Base-by-base conservation (phyloP, 352 stramenopile genomes). In the Phytophthora pistaciae region DNA sequence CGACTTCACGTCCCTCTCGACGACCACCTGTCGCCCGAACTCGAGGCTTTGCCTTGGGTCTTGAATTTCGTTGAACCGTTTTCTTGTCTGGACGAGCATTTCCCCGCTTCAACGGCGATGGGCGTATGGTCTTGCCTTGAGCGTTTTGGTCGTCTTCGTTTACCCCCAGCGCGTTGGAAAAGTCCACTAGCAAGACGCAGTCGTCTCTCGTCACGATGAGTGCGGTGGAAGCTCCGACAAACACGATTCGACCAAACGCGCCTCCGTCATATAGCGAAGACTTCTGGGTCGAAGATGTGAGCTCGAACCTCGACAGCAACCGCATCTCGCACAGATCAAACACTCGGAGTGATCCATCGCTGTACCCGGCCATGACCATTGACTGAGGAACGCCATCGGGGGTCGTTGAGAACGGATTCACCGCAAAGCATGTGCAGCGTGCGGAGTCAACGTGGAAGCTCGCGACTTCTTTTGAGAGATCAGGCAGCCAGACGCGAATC, bases 271-370 rank as follows among this genome's bases (percentile, higher is more conserved):
- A 25, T 4, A n/a, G 60, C 36, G 21, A 18, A 20, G 60, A 52
- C 50, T 78, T 70, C 29, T 25, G 5, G 44, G 50, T 42, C n/a
- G 65, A 66, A 36, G 46, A 18, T 10, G 29, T 44, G 23, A 93
- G 57, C 11, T 78, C 63, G 29, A 77, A 90, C 9, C 84, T 75
- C 0, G 75, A 75, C 5, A 91, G 21, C 8, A 91, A 46, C 2
- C 50, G 66, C 62, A 88, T 84, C 14, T 78, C 63, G 7, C 56
- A 60, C 13, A 93, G 40, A 70, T 93, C 71, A 56, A 92, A 85
- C 1, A 91, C 52, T 0, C 86, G 78, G 11, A 93, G 20, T 4
- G 71, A 80, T 10, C 79, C 73, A 58, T 93, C 81, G 16, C 73
- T 69, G 29, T 88, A 91, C 10, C 74, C 81, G 33, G 75, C 79